Base-by-base conservation (phyloP, 495 filamentous ascomycete genomes). In the Entonaema liquescens region DNA sequence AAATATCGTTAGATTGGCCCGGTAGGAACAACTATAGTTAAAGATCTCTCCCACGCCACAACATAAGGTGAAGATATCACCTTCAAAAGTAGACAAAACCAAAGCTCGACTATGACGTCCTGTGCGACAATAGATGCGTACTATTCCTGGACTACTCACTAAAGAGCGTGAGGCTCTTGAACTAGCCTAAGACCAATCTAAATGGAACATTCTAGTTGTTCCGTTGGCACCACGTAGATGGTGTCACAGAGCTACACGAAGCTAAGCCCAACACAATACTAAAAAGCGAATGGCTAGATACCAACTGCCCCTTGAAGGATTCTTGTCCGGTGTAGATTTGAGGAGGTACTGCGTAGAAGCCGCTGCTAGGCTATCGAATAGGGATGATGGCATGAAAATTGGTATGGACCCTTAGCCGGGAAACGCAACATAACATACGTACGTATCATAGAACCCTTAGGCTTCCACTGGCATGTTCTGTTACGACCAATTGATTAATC, bases 161-260 rank as follows among this genome's bases (percentile, higher is more conserved):
- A 31, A 55, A 26, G 62, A 19, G 52, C 49, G 65, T 73, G 70
- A 73, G 70, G 70, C 70, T 73, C 70, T 73, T 68, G 26, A 53
- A 40, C 57, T 57, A 50, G 47, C 65, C 25, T 47, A n/a, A 53
- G 65, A 62, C 65, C 70, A 65, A 69, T 65, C 57, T 59, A 62
- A 21, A 73, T 69, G 70, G 70, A 52, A 69, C 70, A 59, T 23
- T 62, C 54, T 55, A 55, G 61, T 66, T 50, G 62, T 53, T 56
- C 65, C 57, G 65, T 69, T 73, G 70, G 70, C 70, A 73, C 70
- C 70, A 73, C 65, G 70, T 69, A 73, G 65, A 47, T 19, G 62
- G 70, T 73, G 57, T 19, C 35, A 66, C 61, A 50, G 12, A 36
- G 58, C n/a, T 55, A 53, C 56, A 68, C 56, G 26, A 50, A 62